These are phyloP conservation scores for Pythium coloratum DNA, from an alignment of 352 stramenopile genomes.

Conservation along the genomic window DNA sequence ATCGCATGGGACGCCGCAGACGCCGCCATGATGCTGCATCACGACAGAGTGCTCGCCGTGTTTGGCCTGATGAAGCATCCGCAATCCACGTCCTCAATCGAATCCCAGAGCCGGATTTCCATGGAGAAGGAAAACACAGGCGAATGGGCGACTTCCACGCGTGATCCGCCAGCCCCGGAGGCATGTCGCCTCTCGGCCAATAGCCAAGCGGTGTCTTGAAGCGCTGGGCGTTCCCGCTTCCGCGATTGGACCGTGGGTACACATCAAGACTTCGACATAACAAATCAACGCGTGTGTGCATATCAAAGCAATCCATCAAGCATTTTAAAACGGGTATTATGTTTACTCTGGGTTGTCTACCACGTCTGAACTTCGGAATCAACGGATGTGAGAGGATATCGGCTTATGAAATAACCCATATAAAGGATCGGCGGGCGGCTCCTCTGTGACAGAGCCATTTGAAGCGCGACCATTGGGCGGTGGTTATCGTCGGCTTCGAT, in stretches of 20 bases:
- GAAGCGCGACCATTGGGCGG: constrained; percentile 18
- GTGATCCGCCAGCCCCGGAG: neutral
- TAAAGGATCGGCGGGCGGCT: neutral
- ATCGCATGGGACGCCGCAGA: neutral
- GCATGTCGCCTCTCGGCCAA: neutral
- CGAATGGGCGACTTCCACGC: neutral
- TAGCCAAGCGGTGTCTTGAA: neutral
- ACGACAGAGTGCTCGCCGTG: neutral
- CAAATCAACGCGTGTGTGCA: too few species aligned
- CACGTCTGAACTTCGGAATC: neutral
- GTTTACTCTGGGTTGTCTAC: too few species aligned
- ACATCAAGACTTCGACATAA: neutral
- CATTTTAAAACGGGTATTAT: too few species aligned
- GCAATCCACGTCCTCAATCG: neutral
- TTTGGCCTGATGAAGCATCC: neutral
- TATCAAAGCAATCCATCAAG: too few species aligned
- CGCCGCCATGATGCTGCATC: neutral
- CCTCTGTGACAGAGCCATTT: constrained; percentile 17
- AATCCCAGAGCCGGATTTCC: constrained; percentile 3
- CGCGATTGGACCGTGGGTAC: constrained; percentile 20
- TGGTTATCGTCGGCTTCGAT: neutral
- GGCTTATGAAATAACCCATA: neutral
- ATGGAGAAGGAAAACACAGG: neutral
- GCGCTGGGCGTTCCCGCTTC: constrained; percentile 18
- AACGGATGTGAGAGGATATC: neutral